phyloP scores from a whole-genome alignment of 805 yeast genomes.

The Wickerhamomyces queroliae region DNA sequence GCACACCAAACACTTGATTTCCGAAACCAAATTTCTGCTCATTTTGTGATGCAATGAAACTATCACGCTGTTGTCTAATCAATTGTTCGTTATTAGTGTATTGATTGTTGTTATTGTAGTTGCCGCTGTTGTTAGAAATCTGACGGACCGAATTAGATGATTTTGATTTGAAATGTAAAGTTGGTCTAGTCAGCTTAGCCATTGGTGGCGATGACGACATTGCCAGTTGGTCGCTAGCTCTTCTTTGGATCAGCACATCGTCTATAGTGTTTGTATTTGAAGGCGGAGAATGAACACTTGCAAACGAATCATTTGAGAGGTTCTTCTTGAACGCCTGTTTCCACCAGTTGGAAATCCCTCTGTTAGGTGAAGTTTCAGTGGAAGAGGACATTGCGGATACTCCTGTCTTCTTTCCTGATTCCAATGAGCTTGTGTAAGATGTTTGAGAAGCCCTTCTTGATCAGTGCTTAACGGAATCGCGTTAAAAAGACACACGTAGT shows the following conservation, averaged over 20 bases:
- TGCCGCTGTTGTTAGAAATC: not conserved
- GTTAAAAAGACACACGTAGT: no score
- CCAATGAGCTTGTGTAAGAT: not conserved
- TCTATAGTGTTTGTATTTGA: constrained; percentile 8
- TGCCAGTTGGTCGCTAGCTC: not conserved
- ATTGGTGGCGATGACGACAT: not conserved
- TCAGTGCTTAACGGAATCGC: no score
- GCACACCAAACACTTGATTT: constrained; percentile 69
- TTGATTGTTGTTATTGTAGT: constrained; percentile 2
- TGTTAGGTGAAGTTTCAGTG: constrained; percentile 26
- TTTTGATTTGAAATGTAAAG: constrained; percentile 29
- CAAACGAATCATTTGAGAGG: constrained; percentile 17
- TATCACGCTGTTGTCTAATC: constrained; percentile 31
- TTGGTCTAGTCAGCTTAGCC: constrained; percentile 24
- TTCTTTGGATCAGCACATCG: constrained; percentile 9
- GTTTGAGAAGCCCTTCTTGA: no score
- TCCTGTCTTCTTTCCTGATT: not conserved
- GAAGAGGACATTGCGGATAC: constrained; percentile 13
- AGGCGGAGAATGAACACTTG: not conserved
- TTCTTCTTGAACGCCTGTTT: constrained; percentile 27
- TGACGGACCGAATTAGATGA: constrained; percentile 23
- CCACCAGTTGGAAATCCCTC: constrained; percentile 35
- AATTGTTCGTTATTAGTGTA: constrained; percentile 11
- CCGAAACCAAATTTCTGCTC: constrained; percentile 31
- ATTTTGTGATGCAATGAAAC: constrained; percentile 27